phyloP scores from a whole-genome alignment of 1,284 basidiomycete genomes.

The Sporisorium scitamineum region DNA sequence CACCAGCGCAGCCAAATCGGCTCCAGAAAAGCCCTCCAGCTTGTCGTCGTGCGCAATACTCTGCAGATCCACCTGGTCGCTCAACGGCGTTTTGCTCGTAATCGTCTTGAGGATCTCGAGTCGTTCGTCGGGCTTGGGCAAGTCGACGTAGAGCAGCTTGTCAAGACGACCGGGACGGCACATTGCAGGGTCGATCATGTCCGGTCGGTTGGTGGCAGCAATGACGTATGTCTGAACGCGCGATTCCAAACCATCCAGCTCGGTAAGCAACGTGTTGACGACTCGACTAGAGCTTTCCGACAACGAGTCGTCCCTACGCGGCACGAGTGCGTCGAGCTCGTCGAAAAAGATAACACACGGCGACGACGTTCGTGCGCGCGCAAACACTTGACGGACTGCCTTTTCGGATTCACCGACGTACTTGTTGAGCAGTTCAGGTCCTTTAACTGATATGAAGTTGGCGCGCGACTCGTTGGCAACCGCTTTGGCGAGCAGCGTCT shows the following conservation, averaged over 20 bases:
- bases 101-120: slow-evolving; percentile 77
- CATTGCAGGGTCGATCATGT: slow-evolving; percentile 99
- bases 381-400: slow-evolving; percentile 92
- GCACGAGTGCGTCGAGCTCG: slow-evolving; percentile 95
- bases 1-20: slow-evolving; percentile 66
- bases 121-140: slow-evolving; percentile 82
- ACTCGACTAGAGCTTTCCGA: slow-evolving; percentile 97
- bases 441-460: slow-evolving; percentile 97
- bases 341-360: slow-evolving; percentile 96
- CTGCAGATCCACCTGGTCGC: slow-evolving; percentile 71
- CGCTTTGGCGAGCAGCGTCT: slow-evolving; percentile 94
- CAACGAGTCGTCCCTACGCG: slow-evolving; percentile 86
- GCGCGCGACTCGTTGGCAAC: slow-evolving; percentile 94
- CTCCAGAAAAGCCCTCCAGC: slow-evolving; percentile 65
- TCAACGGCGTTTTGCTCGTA: slow-evolving; percentile 81
- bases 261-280: slow-evolving; percentile 95
- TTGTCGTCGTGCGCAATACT: slow-evolving; percentile 52
- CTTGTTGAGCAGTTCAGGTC: slow-evolving; percentile 94
- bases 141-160: slow-evolving; percentile 94
- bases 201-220: slow-evolving; percentile 96
- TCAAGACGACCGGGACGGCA: slow-evolving; percentile 94
- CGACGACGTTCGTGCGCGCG: slow-evolving; percentile 84
- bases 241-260: slow-evolving; percentile 91
- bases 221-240: slow-evolving; percentile 92
- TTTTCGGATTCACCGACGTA: slow-evolving; percentile 98